Percentiles rank a stretch among this genome's conserved stretches.
phyloP scores from a whole-genome alignment of 495 filamentous ascomycete species.

The Terfezia boudieri region DNA sequence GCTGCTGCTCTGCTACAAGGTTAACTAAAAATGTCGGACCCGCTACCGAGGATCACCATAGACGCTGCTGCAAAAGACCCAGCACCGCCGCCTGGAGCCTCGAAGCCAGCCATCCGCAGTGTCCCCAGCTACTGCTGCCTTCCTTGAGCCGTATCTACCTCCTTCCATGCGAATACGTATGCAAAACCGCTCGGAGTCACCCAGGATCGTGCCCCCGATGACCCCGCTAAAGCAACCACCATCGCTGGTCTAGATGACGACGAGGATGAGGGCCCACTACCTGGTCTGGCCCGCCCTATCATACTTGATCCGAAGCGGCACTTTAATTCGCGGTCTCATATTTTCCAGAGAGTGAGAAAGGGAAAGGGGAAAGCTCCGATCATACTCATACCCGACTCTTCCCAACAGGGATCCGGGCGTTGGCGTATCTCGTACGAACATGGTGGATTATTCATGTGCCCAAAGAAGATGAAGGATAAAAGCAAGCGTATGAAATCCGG shows the following conservation, averaged over 20 bases:
- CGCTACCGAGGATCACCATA: no score
- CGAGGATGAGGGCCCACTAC: conserved; percentile 13
- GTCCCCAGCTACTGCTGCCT: no score
- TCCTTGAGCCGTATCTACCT: no score
- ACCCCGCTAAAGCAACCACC: no score
- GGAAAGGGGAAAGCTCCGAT: conserved; percentile 51
- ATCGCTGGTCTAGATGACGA: neutral
- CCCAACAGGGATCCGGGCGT: conserved; percentile 9
- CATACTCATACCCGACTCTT: conserved; percentile 31
- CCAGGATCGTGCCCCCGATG: no score
- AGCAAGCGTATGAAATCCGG: neutral
- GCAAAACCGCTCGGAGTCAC: no score
- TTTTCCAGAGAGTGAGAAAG: conserved; percentile 38
- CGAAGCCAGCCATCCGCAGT: no score
- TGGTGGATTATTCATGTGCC: conserved; percentile 23
- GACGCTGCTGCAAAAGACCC: no score
- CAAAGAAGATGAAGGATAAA: conserved; percentile 2
- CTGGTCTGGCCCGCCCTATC: conserved; percentile 50
- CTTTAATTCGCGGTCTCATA: conserved; percentile 27
- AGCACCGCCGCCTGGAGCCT: no score
- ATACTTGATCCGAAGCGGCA: conserved; percentile 53
- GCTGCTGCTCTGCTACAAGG: no score
- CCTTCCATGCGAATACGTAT: no score
- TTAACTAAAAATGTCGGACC: no score
- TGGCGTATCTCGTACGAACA: conserved; percentile 14